phyloP scores from a whole-genome alignment of 2,329 filamentous ascomycete genomes.

The Aspergillus sojae region DNA sequence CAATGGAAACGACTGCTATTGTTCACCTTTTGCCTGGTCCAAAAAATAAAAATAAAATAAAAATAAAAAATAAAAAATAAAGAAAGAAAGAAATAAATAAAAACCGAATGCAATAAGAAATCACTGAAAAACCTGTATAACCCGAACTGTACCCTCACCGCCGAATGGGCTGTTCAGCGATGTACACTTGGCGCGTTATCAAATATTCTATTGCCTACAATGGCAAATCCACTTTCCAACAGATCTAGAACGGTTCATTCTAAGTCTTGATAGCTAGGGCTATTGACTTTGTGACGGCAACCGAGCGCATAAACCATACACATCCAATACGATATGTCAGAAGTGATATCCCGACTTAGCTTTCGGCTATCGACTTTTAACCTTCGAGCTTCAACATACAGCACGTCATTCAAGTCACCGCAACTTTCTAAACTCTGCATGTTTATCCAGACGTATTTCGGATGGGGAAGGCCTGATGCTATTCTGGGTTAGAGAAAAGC shows the following conservation, averaged over 20 bases:
- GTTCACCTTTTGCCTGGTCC: not conserved
- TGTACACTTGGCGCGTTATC: conserved; percentile 2
- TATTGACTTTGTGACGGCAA: not conserved
- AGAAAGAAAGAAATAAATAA: not conserved
- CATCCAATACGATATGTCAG: conserved; percentile 4
- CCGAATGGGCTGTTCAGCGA: not conserved
- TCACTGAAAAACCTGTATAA: not conserved
- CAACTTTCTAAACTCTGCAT: not conserved
- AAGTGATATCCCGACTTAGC: not conserved
- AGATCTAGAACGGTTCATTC: not conserved
- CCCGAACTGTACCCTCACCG: not conserved
- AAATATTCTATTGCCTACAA: not conserved
- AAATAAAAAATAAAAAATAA: not conserved
- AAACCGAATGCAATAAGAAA: no score
- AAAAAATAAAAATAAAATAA: not conserved
- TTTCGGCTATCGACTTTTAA: conserved; percentile 8
- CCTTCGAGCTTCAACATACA: not conserved
- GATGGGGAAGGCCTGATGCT: not conserved
- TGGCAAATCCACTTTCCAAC: not conserved
- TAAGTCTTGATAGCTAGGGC: not conserved
- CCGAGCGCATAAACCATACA: conserved; percentile 1
- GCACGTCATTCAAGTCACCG: not conserved
- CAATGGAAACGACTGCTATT: not conserved
- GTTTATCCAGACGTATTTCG: not conserved
- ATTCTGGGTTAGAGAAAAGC: not conserved